These are phyloP conservation scores for Parasitella parasitica DNA, from an alignment of 371 early-diverging fungal species.

Conservation along the genomic window DNA sequence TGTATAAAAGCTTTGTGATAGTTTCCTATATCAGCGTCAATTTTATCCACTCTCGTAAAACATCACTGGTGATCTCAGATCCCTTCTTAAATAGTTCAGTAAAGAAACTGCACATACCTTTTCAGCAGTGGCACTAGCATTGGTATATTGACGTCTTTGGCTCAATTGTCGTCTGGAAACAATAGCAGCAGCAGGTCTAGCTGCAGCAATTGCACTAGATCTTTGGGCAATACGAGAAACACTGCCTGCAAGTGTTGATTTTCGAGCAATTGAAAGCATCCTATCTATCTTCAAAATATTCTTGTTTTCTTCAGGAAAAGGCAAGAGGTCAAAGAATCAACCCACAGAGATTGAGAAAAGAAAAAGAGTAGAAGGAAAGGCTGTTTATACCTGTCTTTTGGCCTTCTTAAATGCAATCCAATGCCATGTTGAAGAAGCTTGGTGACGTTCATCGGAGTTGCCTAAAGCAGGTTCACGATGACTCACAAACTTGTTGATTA, in stretches of 20 bases:
- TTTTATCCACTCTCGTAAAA: not conserved
- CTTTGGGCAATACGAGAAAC: constrained; percentile 22
- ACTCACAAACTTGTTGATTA: not conserved
- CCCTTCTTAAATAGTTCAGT: too few species aligned
- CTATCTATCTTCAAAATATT: not conserved
- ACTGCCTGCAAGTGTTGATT: constrained; percentile 19
- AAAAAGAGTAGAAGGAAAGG: not conserved
- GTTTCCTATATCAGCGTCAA: constrained; percentile 72
- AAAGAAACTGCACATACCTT: too few species aligned
- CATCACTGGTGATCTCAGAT: not conserved
- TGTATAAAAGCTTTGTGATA: constrained; percentile 94
- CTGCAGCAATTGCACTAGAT: not conserved
- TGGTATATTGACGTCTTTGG: constrained; percentile 22
- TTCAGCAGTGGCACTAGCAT: constrained; percentile 35
- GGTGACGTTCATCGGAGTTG: not conserved
- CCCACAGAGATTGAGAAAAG: not conserved
- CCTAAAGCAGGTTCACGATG: not conserved
- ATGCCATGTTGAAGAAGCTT: not conserved
- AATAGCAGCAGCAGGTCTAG: constrained; percentile 9
- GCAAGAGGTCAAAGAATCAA: not conserved
- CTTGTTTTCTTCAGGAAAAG: not conserved
- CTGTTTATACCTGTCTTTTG: not conserved
- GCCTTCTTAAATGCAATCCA: not conserved
- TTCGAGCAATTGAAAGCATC: constrained; percentile 41
- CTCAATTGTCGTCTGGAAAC: constrained; percentile 8